A percentile compares a stretch with the other conserved stretches of the same genome.
These are phyloP conservation scores for Neurospora sp. DNA, from an alignment of 495 filamentous ascomycete species.

Conservation along the genomic window DNA sequence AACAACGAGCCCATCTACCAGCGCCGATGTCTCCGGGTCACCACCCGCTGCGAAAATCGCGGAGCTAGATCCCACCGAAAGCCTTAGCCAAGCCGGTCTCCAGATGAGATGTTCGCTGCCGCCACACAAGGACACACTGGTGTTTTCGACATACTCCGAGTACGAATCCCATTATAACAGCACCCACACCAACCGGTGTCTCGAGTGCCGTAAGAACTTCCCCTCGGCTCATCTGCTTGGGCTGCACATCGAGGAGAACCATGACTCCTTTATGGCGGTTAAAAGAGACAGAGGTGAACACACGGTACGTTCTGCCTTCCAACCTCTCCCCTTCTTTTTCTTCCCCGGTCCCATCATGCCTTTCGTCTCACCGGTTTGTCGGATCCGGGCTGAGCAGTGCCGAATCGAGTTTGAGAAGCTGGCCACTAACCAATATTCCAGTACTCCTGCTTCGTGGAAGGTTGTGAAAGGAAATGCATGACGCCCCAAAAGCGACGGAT, in stretches of 20 bases:
- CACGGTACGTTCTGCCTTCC: slow-evolving; percentile 48
- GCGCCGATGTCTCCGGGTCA: slow-evolving; percentile 4
- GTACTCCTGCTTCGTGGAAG: slow-evolving; percentile 85
- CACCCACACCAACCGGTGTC: slow-evolving; percentile 73
- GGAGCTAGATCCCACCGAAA: slow-evolving; percentile 28
- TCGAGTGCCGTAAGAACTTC: slow-evolving; percentile 71
- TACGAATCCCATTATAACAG: slow-evolving; percentile 83
- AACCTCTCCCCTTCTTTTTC: neutral
- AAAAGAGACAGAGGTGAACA: slow-evolving; percentile 71
- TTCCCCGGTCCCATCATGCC: neutral
- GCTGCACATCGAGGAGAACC: slow-evolving; percentile 85
- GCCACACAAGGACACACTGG: slow-evolving; percentile 57
- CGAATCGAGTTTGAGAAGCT: neutral
- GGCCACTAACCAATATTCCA: slow-evolving; percentile 21
- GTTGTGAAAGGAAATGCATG: slow-evolving; percentile 76
- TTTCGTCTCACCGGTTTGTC: neutral
- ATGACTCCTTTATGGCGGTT: slow-evolving; percentile 69
- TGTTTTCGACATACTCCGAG: slow-evolving; percentile 65
- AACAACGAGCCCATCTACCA: neutral
- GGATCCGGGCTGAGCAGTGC: neutral
- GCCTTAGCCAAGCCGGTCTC: slow-evolving; percentile 8
- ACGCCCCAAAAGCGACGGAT: slow-evolving; percentile 73
- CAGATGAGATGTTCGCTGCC: slow-evolving; percentile 73
- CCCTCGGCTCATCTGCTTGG: slow-evolving; percentile 59
- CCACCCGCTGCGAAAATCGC: slow-evolving; percentile 31